A percentile compares a stretch with the other conserved stretches of the same genome.
These are phyloP conservation scores for Diospyros kaki DNA, from an alignment of 148 eudicot species.

Conservation along the genomic window DNA sequence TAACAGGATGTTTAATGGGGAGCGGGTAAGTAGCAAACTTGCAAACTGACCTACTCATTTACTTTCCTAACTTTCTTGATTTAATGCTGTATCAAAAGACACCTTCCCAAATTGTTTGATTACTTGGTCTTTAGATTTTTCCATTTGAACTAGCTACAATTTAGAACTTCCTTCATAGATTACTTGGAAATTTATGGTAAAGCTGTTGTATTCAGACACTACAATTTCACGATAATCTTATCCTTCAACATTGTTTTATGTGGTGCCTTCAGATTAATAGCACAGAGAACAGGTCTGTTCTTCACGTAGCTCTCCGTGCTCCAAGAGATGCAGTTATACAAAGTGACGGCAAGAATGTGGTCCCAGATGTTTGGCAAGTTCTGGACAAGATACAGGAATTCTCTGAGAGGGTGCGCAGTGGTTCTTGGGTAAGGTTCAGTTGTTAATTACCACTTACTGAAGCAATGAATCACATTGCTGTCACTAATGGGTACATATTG, in stretches of 20 bases:
- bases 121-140: background rate
- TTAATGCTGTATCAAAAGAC: background rate
- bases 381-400: constrained; percentile 81
- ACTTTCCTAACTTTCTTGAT: background rate
- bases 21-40: constrained; percentile 15
- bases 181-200: background rate
- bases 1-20: constrained; percentile 74
- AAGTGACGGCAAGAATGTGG: constrained; percentile 85
- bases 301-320: constrained; percentile 97
- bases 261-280: constrained; percentile 68
- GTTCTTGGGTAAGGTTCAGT: constrained; percentile 73
- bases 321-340: constrained; percentile 74
- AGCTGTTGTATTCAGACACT: background rate
- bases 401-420: constrained; percentile 89
- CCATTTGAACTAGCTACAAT: background rate
- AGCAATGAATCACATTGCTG: constrained; percentile 1
- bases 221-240: background rate
- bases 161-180: background rate
- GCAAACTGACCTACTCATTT: background rate
- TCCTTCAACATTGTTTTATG: constrained; percentile 8
- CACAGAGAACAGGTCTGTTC: constrained; percentile 92
- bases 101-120: background rate
- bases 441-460: background rate
- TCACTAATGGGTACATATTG: constrained; percentile 6
- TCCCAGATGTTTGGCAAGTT: constrained; percentile 95